Base-by-base conservation (phyloP, 805 yeast genomes). In the Saccharomycopsis capsularis region DNA sequence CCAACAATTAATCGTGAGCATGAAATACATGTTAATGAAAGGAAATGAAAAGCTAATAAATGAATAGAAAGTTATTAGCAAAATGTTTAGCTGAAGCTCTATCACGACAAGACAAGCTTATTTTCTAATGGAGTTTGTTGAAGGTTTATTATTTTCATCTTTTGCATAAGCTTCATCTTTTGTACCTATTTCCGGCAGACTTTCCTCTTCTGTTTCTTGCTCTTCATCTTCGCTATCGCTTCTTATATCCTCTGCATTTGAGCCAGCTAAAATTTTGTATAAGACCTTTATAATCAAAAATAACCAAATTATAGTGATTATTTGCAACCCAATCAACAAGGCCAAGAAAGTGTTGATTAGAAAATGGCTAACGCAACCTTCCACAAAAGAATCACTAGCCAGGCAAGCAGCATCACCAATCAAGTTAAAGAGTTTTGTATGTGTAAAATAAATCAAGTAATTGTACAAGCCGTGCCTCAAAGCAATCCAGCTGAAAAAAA, bases 221-320 rank as follows among this genome's bases (percentile, higher is more conserved):
- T 47, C 50, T 3, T 69, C 71, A 46, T 81, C 87, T 48, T 85
- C 95, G 48, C 74, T 82, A 57, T 86, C 95, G 61, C 91, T 82
- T 65, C 96, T 78, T 29, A 83, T 82, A 63, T 89, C 96, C 57
- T 86, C 95, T 1, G 96, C 96, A 34, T 79, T 78, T 19, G 66
- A 70, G 3, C 96, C 96, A 7, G 74, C 69, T 23, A 87, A 54
- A 23, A 88, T 91, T 61, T 75, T 80, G 48, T 72, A 62, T 7
- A 85, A 87, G 23, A 88, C 95, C 56, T 76, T 79, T 9, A 75
- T 53, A 50, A 89, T 88, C 67, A 84, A 70, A 60, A 69, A 77
- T 74, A 88, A 71, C 96, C 96, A 88, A 46, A 84, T 61, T 16
- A 80, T 49, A 29, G 80, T 76, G 34, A 89, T 65, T 3, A 76